Base-by-base conservation (phyloP, 2,329 filamentous ascomycete genomes). In the Colletotrichum lentis region DNA sequence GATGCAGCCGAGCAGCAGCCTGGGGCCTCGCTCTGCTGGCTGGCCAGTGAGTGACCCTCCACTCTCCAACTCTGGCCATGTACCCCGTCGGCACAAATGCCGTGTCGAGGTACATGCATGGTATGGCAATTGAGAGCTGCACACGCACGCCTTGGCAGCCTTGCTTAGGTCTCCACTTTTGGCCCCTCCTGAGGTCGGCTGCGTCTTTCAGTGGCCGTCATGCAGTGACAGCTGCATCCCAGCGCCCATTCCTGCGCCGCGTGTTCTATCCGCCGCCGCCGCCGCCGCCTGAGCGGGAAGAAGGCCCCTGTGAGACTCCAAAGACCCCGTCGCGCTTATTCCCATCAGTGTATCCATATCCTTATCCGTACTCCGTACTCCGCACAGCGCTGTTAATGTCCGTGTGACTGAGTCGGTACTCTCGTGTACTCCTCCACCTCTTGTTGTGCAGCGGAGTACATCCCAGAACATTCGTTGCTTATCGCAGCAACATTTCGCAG, bases 1-100 rank as follows among this genome's bases (percentile, higher is more conserved):
- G 66, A 69, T 69, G 66, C 56, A 68, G 62, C 44, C 47, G 24
- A 66, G 18, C 18, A 50, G 66, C 66, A 69, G 66, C 66, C 66
- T 69, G 61, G 65, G 27, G 49, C 47, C 50, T 59, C 65, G 41
- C 27, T n/a, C 27, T 31, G 27, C 27, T 31, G 27, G 60, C 61
- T 63, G 53, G 59, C 59, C 22, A 43, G n/a, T n/a, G 10, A 43
- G n/a, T n/a, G 10, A 3, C 14, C 18, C 24, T 50, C 47, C 22
- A 27, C 47, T 31, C 2, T 14, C 24, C 10, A 7, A 20, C 20
- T 20, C 11, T 24, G 16, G 14, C 5, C 14, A 37, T 47, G 57
- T 60, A 60, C 22, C 22, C 5, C 5, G 12, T 3, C 10, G 31
- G 46, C 46, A 20, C 16, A 20, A 16, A 31, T n/a, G 5, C 2